Evolutionary conservation across 2,329 filamentous ascomycete genomes (phyloP).

Genomic region (Pestalotiopsis sp.): DNA sequence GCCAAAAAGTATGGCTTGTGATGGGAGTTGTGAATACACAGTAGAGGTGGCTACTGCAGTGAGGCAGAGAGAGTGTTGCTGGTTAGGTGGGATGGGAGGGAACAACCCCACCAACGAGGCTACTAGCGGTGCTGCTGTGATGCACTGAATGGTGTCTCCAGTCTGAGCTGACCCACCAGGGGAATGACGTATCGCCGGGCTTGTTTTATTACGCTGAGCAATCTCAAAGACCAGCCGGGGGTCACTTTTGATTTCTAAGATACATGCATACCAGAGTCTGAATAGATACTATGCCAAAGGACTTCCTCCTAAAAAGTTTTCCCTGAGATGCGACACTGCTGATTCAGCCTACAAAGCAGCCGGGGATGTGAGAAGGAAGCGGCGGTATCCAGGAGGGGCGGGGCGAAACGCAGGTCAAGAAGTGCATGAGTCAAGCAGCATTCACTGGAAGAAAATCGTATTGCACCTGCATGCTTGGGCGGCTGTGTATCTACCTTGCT

Average conservation of each 20-base stretch:
- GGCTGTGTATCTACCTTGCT: background rate
- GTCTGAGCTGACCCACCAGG: background rate
- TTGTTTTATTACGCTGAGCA: too few relatives aligned
- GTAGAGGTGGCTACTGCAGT: background rate
- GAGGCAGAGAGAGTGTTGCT: background rate
- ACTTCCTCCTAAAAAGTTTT: background rate
- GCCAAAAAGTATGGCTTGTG: constrained; percentile 1
- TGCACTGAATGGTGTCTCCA: background rate
- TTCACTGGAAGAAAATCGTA: background rate
- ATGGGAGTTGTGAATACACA: background rate
- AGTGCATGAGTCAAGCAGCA: background rate
- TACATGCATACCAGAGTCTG: background rate
- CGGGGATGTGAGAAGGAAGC: background rate
- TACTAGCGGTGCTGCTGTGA: background rate
- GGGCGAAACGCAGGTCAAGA: background rate
- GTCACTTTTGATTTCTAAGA: background rate
- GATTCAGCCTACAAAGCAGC: constrained; percentile 1
- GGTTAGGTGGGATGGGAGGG: background rate
- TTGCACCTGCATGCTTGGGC: background rate
- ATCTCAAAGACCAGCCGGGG: too few relatives aligned
- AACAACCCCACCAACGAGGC: constrained; percentile 11
- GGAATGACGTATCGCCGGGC: constrained; percentile 5
- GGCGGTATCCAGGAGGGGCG: background rate
- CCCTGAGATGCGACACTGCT: background rate
- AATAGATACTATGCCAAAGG: background rate